Conservation (phyloP, 1,284 basidiomycete genomes). For the Ustilago nuda region DNA sequence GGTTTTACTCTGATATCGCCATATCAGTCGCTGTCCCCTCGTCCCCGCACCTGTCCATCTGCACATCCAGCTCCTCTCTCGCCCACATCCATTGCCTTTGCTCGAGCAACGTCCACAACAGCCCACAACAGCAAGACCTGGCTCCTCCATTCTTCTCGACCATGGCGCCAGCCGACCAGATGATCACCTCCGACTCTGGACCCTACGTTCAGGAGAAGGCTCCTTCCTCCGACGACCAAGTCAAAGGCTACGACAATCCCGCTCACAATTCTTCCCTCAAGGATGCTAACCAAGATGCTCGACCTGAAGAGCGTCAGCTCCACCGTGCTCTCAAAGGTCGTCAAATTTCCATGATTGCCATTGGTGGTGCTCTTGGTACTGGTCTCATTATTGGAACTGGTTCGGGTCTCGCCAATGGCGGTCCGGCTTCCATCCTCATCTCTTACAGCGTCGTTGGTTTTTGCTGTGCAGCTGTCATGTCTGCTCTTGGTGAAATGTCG, state of each 20-base stretch:
- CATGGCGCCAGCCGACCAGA: conserved; percentile 24
- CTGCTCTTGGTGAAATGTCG: conserved; percentile 70
- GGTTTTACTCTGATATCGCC: neutral
- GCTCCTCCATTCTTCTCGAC: neutral
- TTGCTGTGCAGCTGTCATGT: conserved; percentile 55
- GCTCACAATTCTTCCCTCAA: conserved; percentile 19
- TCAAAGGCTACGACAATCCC: conserved; percentile 32
- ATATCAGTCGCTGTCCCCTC: neutral
- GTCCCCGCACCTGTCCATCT: neutral
- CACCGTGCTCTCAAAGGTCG: conserved; percentile 71
- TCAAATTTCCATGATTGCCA: conserved; percentile 76
- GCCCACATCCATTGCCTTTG: neutral
- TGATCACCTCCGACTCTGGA: conserved; percentile 6
- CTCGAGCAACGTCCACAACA: neutral
- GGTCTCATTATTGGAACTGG: conserved; percentile 80
- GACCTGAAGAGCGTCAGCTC: conserved; percentile 51
- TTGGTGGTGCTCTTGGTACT: conserved; percentile 70
- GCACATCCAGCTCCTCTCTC: neutral
- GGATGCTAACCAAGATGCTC: conserved; percentile 17
- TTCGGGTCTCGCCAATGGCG: conserved; percentile 70
- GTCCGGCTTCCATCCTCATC: conserved; percentile 71
- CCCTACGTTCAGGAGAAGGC: conserved; percentile 35
- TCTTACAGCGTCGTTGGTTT: conserved; percentile 69
- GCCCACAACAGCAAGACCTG: neutral
- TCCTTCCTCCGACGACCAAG: conserved; percentile 19